Evolutionary conservation across 768 basidiomycete species (phyloP).

Genomic region (Trametes sanguinea): DNA sequence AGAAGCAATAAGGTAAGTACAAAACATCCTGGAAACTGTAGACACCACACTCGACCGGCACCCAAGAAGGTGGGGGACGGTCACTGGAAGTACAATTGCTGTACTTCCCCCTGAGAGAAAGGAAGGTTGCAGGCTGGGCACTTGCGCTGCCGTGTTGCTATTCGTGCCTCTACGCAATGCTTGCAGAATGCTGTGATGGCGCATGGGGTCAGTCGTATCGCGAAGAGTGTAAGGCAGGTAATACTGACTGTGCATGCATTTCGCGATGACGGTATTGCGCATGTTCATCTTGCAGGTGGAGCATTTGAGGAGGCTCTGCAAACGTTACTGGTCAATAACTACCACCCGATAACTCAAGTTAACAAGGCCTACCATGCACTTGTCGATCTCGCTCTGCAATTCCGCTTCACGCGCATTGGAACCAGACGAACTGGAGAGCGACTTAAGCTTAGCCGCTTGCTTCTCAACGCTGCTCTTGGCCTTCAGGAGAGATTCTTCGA

Average conservation of each 20-base stretch:
- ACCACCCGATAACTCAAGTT: not conserved
- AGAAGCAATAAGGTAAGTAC: constrained; percentile 15
- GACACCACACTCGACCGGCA: constrained; percentile 25
- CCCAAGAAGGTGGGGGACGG: not conserved
- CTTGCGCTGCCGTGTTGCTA: constrained; percentile 88
- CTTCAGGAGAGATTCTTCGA: constrained; percentile 52
- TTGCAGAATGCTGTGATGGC: constrained; percentile 73
- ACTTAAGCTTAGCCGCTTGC: constrained; percentile 47
- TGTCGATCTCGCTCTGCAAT: constrained; percentile 51
- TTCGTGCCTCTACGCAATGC: constrained; percentile 81
- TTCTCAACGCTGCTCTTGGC: constrained; percentile 55
- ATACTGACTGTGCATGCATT: constrained; percentile 88
- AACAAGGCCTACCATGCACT: constrained; percentile 51
- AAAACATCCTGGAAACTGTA: constrained; percentile 1
- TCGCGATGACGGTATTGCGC: constrained; percentile 78
- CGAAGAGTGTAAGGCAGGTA: not conserved
- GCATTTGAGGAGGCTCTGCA: constrained; percentile 81
- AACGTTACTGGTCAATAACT: not conserved
- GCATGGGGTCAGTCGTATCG: not conserved
- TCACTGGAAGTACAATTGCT: constrained; percentile 61
- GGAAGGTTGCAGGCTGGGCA: constrained; percentile 85
- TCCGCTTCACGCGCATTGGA: constrained; percentile 36
- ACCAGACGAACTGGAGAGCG: constrained; percentile 31
- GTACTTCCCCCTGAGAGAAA: constrained; percentile 87
- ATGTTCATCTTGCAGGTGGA: constrained; percentile 81